Evolutionary conservation across 371 early-diverging fungal species (phyloP).

Genomic region (Apophysomyces elegans): DNA sequence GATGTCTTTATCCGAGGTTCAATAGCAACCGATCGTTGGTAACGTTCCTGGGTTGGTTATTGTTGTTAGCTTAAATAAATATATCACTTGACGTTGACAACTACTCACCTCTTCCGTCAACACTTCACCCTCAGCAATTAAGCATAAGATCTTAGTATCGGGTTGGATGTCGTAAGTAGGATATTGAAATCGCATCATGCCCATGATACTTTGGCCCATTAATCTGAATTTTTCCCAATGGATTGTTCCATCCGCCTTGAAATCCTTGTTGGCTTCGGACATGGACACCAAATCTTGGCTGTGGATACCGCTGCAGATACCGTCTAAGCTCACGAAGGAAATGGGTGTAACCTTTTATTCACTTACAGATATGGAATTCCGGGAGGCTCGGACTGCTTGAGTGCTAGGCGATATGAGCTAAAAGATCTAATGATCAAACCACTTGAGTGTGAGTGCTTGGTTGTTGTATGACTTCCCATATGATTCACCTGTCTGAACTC

Average conservation of each 20-base stretch:
- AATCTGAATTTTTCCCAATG: slow-evolving; percentile 68
- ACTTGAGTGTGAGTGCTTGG: not conserved
- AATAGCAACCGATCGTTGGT: slow-evolving; percentile 17
- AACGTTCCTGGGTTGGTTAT: slow-evolving; percentile 17
- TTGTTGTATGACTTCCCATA: not conserved
- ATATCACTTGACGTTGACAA: slow-evolving; percentile 9
- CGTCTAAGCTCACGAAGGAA: slow-evolving; percentile 1
- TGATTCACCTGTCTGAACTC: slow-evolving; percentile 57
- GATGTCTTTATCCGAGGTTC: slow-evolving; percentile 26
- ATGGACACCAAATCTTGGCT: slow-evolving; percentile 59
- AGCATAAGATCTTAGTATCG: slow-evolving; percentile 19
- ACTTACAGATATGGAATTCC: slow-evolving; percentile 66
- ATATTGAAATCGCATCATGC: slow-evolving; percentile 50
- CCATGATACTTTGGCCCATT: slow-evolving; percentile 55
- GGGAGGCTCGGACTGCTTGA: slow-evolving; percentile 57
- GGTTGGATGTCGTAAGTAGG: slow-evolving; percentile 36
- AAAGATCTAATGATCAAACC: slow-evolving; percentile 43
- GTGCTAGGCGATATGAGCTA: slow-evolving; percentile 63
- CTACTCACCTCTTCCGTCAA: slow-evolving; percentile 28
- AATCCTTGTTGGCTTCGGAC: slow-evolving; percentile 65
- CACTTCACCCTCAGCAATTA: slow-evolving; percentile 29
- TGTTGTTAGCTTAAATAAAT: slow-evolving; percentile 2
- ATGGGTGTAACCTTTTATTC: not conserved
- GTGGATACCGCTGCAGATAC: slow-evolving; percentile 55
- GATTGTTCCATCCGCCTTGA: slow-evolving; percentile 55